Conservation (phyloP, 352 stramenopile species). For the Pythium periplocum region DNA sequence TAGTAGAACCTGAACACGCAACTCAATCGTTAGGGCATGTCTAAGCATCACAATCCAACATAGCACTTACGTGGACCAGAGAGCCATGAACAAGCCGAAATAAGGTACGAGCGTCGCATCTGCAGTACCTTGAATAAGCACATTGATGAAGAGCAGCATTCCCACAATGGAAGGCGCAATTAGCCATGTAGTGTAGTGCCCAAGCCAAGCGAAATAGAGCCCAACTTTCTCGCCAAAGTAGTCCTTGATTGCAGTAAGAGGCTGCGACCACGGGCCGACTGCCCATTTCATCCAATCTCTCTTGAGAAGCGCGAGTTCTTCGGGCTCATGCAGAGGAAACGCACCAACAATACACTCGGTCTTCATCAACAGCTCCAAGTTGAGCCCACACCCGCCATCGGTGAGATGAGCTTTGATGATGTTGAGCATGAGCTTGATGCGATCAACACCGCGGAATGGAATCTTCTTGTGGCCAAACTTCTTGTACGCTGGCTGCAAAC, state of each 20-base stretch:
- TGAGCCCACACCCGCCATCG: slow-evolving; percentile 58
- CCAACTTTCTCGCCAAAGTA: slow-evolving; percentile 90
- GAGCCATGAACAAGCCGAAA: slow-evolving; percentile 80
- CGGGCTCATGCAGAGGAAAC: slow-evolving; percentile 53
- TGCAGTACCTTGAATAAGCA: slow-evolving; percentile 47
- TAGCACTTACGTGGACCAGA: slow-evolving; percentile 56
- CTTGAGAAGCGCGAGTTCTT: slow-evolving; percentile 42
- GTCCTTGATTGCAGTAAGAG: slow-evolving; percentile 60
- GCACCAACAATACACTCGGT: slow-evolving; percentile 53
- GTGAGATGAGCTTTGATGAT: slow-evolving; percentile 49
- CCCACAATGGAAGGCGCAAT: slow-evolving; percentile 89
- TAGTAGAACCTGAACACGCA: slow-evolving; percentile 48
- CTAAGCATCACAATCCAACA: neutral
- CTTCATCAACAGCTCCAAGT: slow-evolving; percentile 40
- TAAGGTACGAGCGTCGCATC: slow-evolving; percentile 60
- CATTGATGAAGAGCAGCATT: slow-evolving; percentile 82
- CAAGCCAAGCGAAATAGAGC: slow-evolving; percentile 97
- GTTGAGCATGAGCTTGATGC: slow-evolving; percentile 71
- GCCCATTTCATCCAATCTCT: slow-evolving; percentile 65
- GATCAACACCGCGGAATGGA: slow-evolving; percentile 67
- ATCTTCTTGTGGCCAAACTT: slow-evolving; percentile 69
- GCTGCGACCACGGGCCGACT: slow-evolving; percentile 53
- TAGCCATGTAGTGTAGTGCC: slow-evolving; percentile 93
- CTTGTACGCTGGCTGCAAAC: slow-evolving; percentile 56
- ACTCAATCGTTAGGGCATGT: too few relatives aligned